A percentile compares a stretch with the other conserved stretches of the same genome.
Evolutionary conservation across 768 basidiomycete genomes (phyloP).

Genomic region (Leccinellum rugosiceps): DNA sequence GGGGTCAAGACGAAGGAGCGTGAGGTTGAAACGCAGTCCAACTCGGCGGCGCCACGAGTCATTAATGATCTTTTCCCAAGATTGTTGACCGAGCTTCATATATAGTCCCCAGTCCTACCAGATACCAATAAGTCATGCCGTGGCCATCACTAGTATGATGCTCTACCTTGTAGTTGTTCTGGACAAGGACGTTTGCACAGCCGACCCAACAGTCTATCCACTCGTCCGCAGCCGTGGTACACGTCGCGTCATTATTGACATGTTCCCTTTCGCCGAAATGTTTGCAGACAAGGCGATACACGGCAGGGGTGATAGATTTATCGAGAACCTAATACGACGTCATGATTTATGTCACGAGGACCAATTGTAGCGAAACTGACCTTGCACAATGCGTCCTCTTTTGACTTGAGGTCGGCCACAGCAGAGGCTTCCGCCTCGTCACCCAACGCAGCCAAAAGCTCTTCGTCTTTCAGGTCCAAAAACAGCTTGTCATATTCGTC

Average conservation of each 20-base stretch:
- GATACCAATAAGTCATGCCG: neutral
- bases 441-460: conserved; percentile 52
- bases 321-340: conserved; percentile 44
- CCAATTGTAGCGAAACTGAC: conserved; percentile 32
- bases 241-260: conserved; percentile 16
- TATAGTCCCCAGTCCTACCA: conserved; percentile 60
- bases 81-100: conserved; percentile 48
- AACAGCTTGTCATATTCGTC: conserved; percentile 66
- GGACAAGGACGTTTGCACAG: conserved; percentile 60
- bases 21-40: conserved; percentile 59
- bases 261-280: conserved; percentile 37
- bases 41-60: conserved; percentile 52
- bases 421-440: conserved; percentile 26
- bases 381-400: conserved; percentile 49
- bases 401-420: conserved; percentile 31
- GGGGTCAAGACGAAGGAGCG: conserved; percentile 56
- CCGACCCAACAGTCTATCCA: conserved; percentile 76
- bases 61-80: conserved; percentile 55
- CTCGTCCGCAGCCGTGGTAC: conserved; percentile 41
- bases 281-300: conserved; percentile 54
- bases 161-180: conserved; percentile 43
- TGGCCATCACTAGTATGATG: conserved; percentile 2
- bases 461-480: conserved; percentile 61
- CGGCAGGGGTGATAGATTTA: conserved; percentile 45
- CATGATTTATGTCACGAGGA: neutral